These are phyloP conservation scores for Neurospora intermedia DNA, from an alignment of 495 filamentous ascomycete genomes.

Conservation along the genomic window DNA sequence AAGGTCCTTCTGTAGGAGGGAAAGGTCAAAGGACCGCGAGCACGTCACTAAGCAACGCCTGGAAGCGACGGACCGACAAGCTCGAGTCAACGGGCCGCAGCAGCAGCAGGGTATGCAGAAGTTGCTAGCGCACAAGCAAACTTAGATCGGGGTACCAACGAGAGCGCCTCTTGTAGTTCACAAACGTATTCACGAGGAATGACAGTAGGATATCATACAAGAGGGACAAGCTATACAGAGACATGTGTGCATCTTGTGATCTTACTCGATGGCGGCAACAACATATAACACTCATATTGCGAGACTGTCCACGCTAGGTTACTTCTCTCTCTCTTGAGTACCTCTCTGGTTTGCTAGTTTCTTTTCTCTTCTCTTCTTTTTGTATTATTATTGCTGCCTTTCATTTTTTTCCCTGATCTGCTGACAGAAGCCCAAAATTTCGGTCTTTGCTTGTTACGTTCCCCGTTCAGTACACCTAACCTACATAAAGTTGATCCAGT, in stretches of 20 bases:
- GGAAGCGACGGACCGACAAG: neutral
- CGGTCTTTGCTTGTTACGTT: neutral
- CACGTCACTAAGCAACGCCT: neutral
- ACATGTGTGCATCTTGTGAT: neutral
- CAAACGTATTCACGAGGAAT: neutral
- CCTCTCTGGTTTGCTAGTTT: too few species aligned
- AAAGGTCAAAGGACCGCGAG: neutral
- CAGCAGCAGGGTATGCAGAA: neutral
- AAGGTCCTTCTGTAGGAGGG: neutral
- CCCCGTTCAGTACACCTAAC: neutral
- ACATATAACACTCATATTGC: too few species aligned
- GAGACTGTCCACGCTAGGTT: too few species aligned
- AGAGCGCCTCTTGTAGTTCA: neutral
- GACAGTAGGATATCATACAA: neutral
- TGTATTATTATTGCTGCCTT: too few species aligned
- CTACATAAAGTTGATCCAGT: neutral
- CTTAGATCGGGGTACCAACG: neutral
- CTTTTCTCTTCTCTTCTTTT: too few species aligned
- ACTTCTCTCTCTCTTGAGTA: too few species aligned
- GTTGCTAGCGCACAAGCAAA: neutral
- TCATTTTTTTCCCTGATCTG: neutral
- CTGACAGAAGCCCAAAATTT: neutral
- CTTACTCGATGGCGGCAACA: neutral
- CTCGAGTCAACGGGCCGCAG: neutral
- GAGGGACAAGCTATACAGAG: neutral